A percentile compares a stretch with the other conserved stretches of the same genome.
Conservation (phyloP, 2,329 filamentous ascomycete genomes). For the Colletotrichum noveboracense region DNA sequence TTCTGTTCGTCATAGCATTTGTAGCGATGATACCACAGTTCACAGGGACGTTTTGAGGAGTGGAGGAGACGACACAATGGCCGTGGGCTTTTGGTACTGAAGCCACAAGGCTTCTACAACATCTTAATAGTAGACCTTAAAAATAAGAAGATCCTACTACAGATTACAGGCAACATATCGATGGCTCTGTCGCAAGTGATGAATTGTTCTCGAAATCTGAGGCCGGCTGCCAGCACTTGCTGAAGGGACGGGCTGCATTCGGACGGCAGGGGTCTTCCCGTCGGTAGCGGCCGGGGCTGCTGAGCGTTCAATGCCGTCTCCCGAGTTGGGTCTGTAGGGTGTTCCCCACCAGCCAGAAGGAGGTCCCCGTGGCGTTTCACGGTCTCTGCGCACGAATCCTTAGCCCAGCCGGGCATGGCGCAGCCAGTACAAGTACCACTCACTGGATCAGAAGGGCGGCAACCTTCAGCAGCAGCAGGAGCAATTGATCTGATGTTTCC, state of each 20-base stretch:
- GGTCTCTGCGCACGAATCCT: slow-evolving; percentile 2
- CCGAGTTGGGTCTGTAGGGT: not conserved
- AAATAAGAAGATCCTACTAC: not conserved
- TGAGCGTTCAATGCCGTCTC: not conserved
- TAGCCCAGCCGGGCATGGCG: slow-evolving; percentile 3
- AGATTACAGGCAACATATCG: not conserved
- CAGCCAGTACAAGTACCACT: not conserved
- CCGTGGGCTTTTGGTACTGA: not conserved
- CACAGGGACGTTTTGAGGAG: not conserved
- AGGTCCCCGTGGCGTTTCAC: slow-evolving; percentile 15
- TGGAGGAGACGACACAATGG: not conserved
- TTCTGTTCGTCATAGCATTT: slow-evolving; percentile 22
- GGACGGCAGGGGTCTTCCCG: slow-evolving; percentile 17
- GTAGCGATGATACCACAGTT: slow-evolving; percentile 23
- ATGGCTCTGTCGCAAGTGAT: not conserved
- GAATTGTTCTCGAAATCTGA: not conserved
- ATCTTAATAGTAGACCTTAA: slow-evolving; percentile 2
- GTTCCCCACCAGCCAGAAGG: not conserved
- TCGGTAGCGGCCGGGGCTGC: not conserved
- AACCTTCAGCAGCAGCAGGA: not conserved
- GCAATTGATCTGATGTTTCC: slow-evolving; percentile 10
- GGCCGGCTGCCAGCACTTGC: not conserved
- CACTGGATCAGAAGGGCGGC: not conserved
- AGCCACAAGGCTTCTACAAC: not conserved
- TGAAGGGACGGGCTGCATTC: not conserved